Conservation (phyloP, 2,329 filamentous ascomycete species). For the Niveomyces coronatus region DNA sequence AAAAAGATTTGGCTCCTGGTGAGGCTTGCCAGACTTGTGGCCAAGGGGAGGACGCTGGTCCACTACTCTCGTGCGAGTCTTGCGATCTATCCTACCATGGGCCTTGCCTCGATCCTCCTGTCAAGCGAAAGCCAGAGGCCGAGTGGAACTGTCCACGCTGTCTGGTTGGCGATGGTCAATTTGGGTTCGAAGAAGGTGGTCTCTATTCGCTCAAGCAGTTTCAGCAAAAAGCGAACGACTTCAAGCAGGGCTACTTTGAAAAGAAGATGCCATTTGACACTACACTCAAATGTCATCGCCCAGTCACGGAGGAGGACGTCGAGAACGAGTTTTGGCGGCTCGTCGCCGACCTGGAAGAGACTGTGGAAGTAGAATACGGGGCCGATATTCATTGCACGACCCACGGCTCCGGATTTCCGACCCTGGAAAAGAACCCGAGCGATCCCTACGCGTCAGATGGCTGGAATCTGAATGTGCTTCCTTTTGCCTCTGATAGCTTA, state of each 20-base stretch:
- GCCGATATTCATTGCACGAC: slow-evolving; percentile 98
- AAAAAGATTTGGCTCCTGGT: slow-evolving; percentile 35
- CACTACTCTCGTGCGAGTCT: slow-evolving; percentile 75
- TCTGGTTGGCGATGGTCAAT: slow-evolving; percentile 90
- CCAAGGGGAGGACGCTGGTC: slow-evolving; percentile 60
- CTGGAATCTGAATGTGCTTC: slow-evolving; percentile 93
- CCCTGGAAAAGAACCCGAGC: slow-evolving; percentile 78
- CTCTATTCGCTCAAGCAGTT: slow-evolving; percentile 93
- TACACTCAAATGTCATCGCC: slow-evolving; percentile 66
- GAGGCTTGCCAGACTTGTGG: slow-evolving; percentile 81
- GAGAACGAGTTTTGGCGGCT: slow-evolving; percentile 95
- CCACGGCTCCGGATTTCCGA: slow-evolving; percentile 93
- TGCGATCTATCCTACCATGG: slow-evolving; percentile 86
- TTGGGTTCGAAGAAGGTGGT: slow-evolving; percentile 93
- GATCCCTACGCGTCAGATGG: slow-evolving; percentile 81
- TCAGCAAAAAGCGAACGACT: slow-evolving; percentile 88
- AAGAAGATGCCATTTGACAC: slow-evolving; percentile 84
- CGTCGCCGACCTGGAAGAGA: slow-evolving; percentile 87
- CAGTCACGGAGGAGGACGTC: slow-evolving; percentile 88
- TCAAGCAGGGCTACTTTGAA: slow-evolving; percentile 90
- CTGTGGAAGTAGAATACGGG: slow-evolving; percentile 94
- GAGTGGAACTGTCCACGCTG: slow-evolving; percentile 97
- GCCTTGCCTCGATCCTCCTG: slow-evolving; percentile 76
- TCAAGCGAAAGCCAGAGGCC: slow-evolving; percentile 64
- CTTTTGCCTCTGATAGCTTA: slow-evolving; percentile 80